phyloP scores from a whole-genome alignment of 2,329 filamentous ascomycete species.

The Pseudocercospora macadamiae region DNA sequence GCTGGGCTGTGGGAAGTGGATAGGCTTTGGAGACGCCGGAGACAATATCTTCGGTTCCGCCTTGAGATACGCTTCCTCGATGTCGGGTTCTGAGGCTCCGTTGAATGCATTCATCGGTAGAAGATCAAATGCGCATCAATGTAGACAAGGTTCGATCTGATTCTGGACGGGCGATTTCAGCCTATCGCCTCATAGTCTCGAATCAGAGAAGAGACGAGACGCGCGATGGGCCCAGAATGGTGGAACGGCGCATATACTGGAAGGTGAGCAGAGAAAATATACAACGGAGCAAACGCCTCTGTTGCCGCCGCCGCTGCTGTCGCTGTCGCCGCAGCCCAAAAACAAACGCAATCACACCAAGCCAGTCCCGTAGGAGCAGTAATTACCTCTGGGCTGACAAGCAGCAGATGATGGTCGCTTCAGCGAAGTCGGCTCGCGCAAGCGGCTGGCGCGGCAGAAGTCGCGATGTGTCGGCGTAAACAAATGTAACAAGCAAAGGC shows the following conservation, averaged over 20 bases:
- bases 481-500: neutral
- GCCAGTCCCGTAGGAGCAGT: neutral
- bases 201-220: neutral
- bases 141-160: neutral
- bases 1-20: slow-evolving; percentile 68
- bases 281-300: neutral
- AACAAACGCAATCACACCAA: neutral
- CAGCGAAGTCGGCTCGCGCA: neutral
- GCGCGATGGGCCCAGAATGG: neutral
- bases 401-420: neutral
- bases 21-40: slow-evolving; percentile 71
- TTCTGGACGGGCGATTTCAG: slow-evolving; percentile 5
- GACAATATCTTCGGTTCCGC: slow-evolving; percentile 62
- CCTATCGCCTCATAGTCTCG: slow-evolving; percentile 2
- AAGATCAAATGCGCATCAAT: slow-evolving; percentile 12
- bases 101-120: slow-evolving; percentile 29
- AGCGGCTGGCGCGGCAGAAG: neutral
- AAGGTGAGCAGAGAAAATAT: neutral
- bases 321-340: neutral
- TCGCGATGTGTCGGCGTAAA: neutral
- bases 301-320: neutral
- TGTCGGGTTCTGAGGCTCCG: neutral
- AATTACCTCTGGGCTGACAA: slow-evolving; percentile 3
- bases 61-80: slow-evolving; percentile 62
- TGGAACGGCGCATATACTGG: neutral